Evolutionary conservation across 2,329 filamentous ascomycete species (phyloP).

Genomic region (Fusarium sp.): DNA sequence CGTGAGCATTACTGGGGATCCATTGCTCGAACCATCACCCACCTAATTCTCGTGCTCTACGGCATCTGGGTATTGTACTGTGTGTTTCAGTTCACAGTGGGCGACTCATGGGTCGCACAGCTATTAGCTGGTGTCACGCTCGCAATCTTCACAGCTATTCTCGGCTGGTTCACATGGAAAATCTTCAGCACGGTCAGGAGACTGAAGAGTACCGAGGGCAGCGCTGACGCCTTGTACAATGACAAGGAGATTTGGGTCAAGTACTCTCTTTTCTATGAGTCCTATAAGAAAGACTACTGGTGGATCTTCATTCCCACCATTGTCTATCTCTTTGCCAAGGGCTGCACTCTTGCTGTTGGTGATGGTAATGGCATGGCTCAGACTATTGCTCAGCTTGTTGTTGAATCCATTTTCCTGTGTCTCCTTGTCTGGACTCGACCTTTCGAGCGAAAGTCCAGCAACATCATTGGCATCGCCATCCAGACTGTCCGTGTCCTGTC

Average conservation of each 20-base stretch:
- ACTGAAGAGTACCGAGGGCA: slow-evolving; percentile 81
- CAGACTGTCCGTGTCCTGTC: slow-evolving; percentile 90
- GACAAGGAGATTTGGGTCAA: slow-evolving; percentile 92
- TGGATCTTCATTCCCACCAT: slow-evolving; percentile 95
- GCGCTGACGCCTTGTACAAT: slow-evolving; percentile 80
- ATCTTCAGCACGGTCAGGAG: slow-evolving; percentile 82
- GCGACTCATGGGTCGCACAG: slow-evolving; percentile 95
- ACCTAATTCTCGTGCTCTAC: slow-evolving; percentile 90
- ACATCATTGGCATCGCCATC: slow-evolving; percentile 93
- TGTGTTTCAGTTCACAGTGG: slow-evolving; percentile 92
- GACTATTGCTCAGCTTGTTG: slow-evolving; percentile 80
- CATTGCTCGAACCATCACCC: slow-evolving; percentile 88
- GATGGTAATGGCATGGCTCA: slow-evolving; percentile 89
- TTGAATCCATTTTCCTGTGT: slow-evolving; percentile 83
- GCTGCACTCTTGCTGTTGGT: slow-evolving; percentile 83
- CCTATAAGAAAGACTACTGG: slow-evolving; percentile 95
- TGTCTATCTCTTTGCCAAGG: slow-evolving; percentile 90
- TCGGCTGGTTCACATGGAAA: slow-evolving; percentile 86
- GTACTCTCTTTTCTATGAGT: slow-evolving; percentile 97
- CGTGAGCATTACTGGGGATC: slow-evolving; percentile 97
- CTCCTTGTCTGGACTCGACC: slow-evolving; percentile 88
- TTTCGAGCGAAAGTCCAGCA: slow-evolving; percentile 86
- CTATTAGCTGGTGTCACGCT: slow-evolving; percentile 84
- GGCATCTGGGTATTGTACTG: slow-evolving; percentile 97
- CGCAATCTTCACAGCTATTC: slow-evolving; percentile 79